Percentiles rank a stretch among this genome's conserved stretches.
Conservation (phyloP, 2,329 filamentous ascomycete species). For the Xylaria sp. region DNA sequence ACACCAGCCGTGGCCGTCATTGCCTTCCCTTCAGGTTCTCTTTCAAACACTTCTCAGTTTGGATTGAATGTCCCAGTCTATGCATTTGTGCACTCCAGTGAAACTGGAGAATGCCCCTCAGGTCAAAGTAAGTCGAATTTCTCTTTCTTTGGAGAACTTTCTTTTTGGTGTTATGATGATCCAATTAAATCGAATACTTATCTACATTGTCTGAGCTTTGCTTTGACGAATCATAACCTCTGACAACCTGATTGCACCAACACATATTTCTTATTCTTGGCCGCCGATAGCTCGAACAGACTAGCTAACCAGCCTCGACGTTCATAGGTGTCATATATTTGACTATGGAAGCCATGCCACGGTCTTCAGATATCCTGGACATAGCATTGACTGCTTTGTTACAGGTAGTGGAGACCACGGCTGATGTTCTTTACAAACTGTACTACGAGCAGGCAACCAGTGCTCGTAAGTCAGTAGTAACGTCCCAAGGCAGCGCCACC, state of each 20-base stretch:
- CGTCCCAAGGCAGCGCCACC: constrained; percentile 50
- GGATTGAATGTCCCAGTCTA: constrained; percentile 61
- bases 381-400: constrained; percentile 57
- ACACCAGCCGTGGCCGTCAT: constrained; percentile 78
- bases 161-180: constrained; percentile 80
- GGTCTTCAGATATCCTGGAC: constrained; percentile 52
- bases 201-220: constrained; percentile 99
- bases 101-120: constrained; percentile 88
- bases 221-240: constrained; percentile 86
- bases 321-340: constrained; percentile 52
- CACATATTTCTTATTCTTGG: constrained; percentile 34
- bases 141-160: constrained; percentile 17
- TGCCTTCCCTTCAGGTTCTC: constrained; percentile 67
- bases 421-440: constrained; percentile 59
- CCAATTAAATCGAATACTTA: constrained; percentile 86
- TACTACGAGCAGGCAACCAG: constrained; percentile 63
- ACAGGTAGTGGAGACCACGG: constrained; percentile 42
- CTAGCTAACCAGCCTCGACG: constrained; percentile 35
- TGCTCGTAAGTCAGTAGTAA: constrained; percentile 40
- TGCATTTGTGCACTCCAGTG: constrained; percentile 80
- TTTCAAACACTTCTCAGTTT: constrained; percentile 50
- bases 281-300: background rate
- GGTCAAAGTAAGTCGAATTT: constrained; percentile 82
- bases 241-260: constrained; percentile 84
- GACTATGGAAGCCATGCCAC: constrained; percentile 50